Percentiles rank a stretch among this genome's conserved stretches.
phyloP scores from a whole-genome alignment of 1,284 basidiomycete genomes.

The Apiotrichum brassicae region DNA sequence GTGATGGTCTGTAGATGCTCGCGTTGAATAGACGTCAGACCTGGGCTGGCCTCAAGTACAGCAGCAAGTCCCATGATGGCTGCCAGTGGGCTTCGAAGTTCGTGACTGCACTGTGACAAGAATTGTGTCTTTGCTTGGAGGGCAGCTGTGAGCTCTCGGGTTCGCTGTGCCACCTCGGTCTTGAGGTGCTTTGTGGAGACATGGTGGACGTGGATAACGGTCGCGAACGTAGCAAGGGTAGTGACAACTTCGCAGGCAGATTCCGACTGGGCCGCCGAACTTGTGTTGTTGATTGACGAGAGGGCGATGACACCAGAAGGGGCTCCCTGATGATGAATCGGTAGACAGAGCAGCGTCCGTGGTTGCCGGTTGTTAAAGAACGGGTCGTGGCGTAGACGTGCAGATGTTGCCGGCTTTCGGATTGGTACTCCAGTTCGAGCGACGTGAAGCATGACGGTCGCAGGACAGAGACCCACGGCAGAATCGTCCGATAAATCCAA shows the following conservation, averaged over 20 bases:
- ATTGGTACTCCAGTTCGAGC: constrained; percentile 28
- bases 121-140: constrained; percentile 35
- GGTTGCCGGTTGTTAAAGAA: constrained; percentile 30
- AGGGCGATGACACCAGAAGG: constrained; percentile 32
- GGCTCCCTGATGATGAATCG: constrained; percentile 30
- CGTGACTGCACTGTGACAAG: constrained; percentile 45
- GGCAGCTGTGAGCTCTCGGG: constrained; percentile 28
- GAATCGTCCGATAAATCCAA: constrained; percentile 22
- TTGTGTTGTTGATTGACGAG: constrained; percentile 22
- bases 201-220: constrained; percentile 28
- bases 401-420: constrained; percentile 12
- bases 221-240: constrained; percentile 33
- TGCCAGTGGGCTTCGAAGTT: constrained; percentile 48
- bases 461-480: constrained; percentile 24
- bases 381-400: constrained; percentile 23
- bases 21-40: constrained; percentile 42
- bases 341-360: constrained; percentile 27
- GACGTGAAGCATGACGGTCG: constrained; percentile 32
- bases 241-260: constrained; percentile 22
- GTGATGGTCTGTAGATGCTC: constrained; percentile 49
- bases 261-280: constrained; percentile 19
- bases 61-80: constrained; percentile 44
- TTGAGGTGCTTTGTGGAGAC: constrained; percentile 28
- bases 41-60: constrained; percentile 41
- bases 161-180: constrained; percentile 28